A percentile compares a stretch with the other conserved stretches of the same genome.
Conservation (phyloP, 805 yeast species). For the Kodamaea leandrae region DNA sequence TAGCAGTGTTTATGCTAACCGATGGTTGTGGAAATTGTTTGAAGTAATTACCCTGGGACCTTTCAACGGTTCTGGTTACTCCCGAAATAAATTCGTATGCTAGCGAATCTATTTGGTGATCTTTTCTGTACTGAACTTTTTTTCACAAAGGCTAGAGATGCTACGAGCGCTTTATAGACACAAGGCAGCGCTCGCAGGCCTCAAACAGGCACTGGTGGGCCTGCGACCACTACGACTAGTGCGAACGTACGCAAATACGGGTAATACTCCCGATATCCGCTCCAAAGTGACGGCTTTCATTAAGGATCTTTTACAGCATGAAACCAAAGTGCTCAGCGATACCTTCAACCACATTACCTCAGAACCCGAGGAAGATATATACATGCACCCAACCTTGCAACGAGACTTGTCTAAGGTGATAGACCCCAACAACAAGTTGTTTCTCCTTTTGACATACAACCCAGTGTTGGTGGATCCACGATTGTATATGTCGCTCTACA, state of each 20-base stretch:
- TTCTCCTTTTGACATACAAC: slow-evolving; percentile 28
- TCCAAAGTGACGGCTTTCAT: slow-evolving; percentile 11
- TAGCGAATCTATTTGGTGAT: neutral
- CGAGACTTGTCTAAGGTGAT: slow-evolving; percentile 21
- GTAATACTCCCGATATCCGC: slow-evolving; percentile 1
- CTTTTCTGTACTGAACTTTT: neutral
- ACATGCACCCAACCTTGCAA: slow-evolving; percentile 10
- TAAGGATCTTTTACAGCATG: slow-evolving; percentile 12
- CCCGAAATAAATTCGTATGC: no score
- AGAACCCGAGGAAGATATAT: slow-evolving; percentile 1
- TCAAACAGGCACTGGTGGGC: no score
- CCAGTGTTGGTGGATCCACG: slow-evolving; percentile 33
- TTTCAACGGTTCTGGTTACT: no score
- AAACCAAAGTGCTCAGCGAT: slow-evolving; percentile 11
- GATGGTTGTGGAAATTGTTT: no score
- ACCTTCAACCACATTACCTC: slow-evolving; percentile 9
- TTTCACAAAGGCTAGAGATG: neutral
- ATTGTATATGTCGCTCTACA: slow-evolving; percentile 21
- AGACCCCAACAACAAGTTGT: slow-evolving; percentile 30
- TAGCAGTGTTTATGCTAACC: no score
- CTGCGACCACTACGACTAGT: neutral
- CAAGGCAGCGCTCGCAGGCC: no score
- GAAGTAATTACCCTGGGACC: no score
- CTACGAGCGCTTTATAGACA: neutral
- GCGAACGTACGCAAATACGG: neutral